These are phyloP conservation scores for Cercospora sp. DNA, from an alignment of 2,329 filamentous ascomycete genomes.

Conservation along the genomic window DNA sequence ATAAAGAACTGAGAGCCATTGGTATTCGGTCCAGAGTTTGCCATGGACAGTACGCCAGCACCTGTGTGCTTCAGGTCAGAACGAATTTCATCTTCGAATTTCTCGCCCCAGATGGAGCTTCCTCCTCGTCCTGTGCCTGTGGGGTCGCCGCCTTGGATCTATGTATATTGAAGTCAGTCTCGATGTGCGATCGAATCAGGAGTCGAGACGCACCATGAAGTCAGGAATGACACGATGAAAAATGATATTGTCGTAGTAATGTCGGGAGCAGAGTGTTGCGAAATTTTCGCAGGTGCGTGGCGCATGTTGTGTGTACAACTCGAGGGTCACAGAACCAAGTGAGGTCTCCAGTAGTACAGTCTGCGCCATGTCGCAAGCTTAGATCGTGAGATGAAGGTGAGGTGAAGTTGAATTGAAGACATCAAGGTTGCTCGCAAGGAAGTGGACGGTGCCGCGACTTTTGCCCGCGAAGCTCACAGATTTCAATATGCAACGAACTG, in stretches of 20 bases:
- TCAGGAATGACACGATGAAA: constrained; percentile 93
- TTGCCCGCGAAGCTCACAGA: not conserved
- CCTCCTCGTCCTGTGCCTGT: constrained; percentile 92
- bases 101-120: constrained; percentile 84
- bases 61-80: constrained; percentile 72
- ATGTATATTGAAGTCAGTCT: not conserved
- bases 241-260: constrained; percentile 82
- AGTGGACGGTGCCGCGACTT: not conserved
- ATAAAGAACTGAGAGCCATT: constrained; percentile 97
- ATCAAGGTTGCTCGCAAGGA: not conserved
- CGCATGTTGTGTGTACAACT: constrained; percentile 87
- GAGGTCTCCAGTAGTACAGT: constrained; percentile 80
- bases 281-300: constrained; percentile 69
- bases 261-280: constrained; percentile 70
- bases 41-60: constrained; percentile 77
- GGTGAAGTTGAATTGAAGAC: not conserved
- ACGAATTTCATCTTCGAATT: constrained; percentile 89
- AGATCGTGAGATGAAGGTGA: not conserved
- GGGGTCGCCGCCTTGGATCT: constrained; percentile 63
- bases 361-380: constrained; percentile 62
- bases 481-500: not conserved
- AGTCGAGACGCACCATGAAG: too few relatives aligned
- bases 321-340: constrained; percentile 81
- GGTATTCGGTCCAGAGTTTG: constrained; percentile 87
- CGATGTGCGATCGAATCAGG: too few relatives aligned